Evolutionary conservation across 805 yeast genomes (phyloP), one percentile per base, ranked within the genome.

Genomic region (Schwanniomyces yamadae): DNA sequence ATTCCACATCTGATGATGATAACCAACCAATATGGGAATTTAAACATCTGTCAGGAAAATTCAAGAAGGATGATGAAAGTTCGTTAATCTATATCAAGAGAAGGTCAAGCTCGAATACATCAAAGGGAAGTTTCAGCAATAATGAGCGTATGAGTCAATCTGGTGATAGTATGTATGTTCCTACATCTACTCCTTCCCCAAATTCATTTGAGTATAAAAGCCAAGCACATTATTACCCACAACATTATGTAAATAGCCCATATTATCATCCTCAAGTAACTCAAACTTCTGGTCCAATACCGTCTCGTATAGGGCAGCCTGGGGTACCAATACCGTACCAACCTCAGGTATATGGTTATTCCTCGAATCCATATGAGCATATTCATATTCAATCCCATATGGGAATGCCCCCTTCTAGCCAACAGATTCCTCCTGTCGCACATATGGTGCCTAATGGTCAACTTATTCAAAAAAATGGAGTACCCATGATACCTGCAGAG

Each of bases 21-120:
- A 50, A 50, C 28, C 59, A 54, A 26, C 21, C 39, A 19, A 60
- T 75, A 4, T 77, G 81, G 81, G 81, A 76, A 49, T 77, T 77
- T 55, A 71, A 75, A 41, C 82, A 77, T 43, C 58, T 69, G 30
- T 56, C 67, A 28, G 80, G 79, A 3, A 69, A 64, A 41, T 77
- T 77, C 48, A 60, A 62, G 34, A 72, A 68, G 44, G 72, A 67
- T 37, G 77, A 73, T 52, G 73, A 71, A 43, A 53, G 53, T 18
- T 57, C 70, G 4, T 54, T 77, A 31, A 61, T 63, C 19, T 60
- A 63, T 40, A 76, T 77, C 36, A 73, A 71, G 47, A 54, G 82
- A 45, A 55, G 81, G 31, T 67, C 75, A 22, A 63, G 68, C 27
- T 58, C 71, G 28, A 65, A 62, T 37, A 39, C 36, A 22, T 36